Evolutionary conservation across 2,329 filamentous ascomycete species (phyloP).

Genomic region (Talaromyces sp.): DNA sequence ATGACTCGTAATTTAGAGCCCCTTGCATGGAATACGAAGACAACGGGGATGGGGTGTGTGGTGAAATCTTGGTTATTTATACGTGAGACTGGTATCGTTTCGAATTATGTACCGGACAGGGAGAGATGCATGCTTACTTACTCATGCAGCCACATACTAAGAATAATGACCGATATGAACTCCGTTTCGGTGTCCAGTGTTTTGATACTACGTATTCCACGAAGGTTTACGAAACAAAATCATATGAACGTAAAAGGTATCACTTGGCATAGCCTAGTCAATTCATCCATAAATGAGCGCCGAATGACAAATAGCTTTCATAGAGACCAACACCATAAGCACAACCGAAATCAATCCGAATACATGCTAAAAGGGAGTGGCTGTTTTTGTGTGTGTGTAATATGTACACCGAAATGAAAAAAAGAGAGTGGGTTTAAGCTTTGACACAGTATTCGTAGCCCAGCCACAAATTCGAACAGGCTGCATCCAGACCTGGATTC

Average conservation of each 20-base stretch:
- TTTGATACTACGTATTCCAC: background rate
- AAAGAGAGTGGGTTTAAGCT: constrained; percentile 11
- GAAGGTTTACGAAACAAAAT: background rate
- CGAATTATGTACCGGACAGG: background rate
- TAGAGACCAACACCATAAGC: background rate
- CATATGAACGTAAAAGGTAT: background rate
- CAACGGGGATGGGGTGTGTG: background rate
- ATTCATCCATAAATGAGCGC: background rate
- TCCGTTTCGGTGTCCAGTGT: background rate
- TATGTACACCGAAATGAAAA: constrained; percentile 20
- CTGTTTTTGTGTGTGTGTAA: constrained; percentile 1
- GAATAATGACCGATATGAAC: background rate
- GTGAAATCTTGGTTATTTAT: background rate
- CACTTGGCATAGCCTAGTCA: constrained; percentile 2
- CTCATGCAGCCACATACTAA: background rate
- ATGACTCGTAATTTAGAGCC: background rate
- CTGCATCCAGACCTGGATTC: constrained; percentile 17
- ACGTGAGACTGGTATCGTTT: background rate
- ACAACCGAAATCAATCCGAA: constrained; percentile 7
- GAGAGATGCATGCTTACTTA: background rate
- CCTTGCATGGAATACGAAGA: background rate
- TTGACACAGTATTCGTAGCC: constrained; percentile 20
- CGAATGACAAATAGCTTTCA: constrained; percentile 2
- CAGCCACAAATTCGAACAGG: constrained; percentile 19
- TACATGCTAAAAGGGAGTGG: constrained; percentile 5